Percentiles rank a stretch among this genome's conserved stretches.
Conservation (phyloP, 371 early-diverging fungal species). For the Basidiobolus meristosporus region DNA sequence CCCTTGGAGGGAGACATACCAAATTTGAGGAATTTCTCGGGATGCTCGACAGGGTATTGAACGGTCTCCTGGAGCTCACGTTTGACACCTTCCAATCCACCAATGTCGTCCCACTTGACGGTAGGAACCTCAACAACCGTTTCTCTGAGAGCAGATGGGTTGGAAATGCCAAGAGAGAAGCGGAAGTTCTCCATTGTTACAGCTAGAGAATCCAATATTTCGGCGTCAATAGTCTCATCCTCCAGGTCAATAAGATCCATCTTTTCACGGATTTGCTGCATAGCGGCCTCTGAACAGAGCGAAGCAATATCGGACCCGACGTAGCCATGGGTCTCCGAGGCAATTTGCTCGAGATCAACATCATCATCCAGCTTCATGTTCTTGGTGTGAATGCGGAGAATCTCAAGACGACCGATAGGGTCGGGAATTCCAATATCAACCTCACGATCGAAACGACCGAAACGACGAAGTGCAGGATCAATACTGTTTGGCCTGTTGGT, state of each 20-base stretch:
- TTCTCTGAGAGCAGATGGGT: conserved; percentile 99
- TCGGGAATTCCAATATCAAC: conserved; percentile 99
- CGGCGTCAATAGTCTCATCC: conserved; percentile 96
- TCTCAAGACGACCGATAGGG: conserved; percentile 95
- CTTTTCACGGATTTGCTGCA: conserved; percentile 99
- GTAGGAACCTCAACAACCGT: conserved; percentile 99
- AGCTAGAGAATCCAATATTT: conserved; percentile 89
- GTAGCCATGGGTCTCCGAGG: conserved; percentile 97
- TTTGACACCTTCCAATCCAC: conserved; percentile 98
- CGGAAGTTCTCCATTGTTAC: conserved; percentile 99
- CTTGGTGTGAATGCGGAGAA: conserved; percentile 98
- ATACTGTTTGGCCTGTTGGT: conserved; percentile 98
- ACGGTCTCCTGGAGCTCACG: conserved; percentile 98
- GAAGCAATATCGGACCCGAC: conserved; percentile 99
- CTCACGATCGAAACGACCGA: conserved; percentile 99
- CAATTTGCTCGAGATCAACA: conserved; percentile 96
- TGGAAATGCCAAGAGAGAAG: conserved; percentile 89
- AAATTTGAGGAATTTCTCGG: conserved; percentile 99
- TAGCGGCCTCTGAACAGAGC: conserved; percentile 99
- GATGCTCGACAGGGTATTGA: conserved; percentile 99
- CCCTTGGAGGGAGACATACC: conserved; percentile 99
- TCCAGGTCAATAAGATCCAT: conserved; percentile 97
- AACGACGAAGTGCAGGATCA: conserved; percentile 98
- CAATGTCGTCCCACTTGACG: conserved; percentile 96
- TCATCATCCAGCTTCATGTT: conserved; percentile 98